Base-by-base conservation (phyloP, 768 basidiomycete species). In the Collybia mongolica region DNA sequence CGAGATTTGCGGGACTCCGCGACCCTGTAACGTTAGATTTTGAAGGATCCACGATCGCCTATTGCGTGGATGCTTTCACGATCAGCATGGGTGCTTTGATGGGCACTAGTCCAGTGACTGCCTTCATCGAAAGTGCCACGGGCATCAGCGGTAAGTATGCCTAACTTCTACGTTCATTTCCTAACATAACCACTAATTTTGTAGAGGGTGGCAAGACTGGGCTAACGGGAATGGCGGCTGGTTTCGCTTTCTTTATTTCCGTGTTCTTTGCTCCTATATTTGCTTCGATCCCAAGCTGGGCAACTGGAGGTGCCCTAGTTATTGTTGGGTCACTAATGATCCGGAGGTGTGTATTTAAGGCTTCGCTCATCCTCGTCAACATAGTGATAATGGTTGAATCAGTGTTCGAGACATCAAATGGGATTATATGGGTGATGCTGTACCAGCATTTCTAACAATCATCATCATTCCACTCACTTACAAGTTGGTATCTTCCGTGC, bases 301-400 rank as follows among this genome's bases (percentile, higher is more conserved):
- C 91, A 3, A 94, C 91, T 1, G 91, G 91, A 12, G 86, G 91
- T 49, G 90, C 90, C 0, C 72, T 94, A 29, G 81, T 90, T 38
- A 86, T 94, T 48, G 90, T 90, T 9, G 91, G 91, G n/a, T 87
- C 86, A 14, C 73, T 92, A 59, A 93, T 93, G 91, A 88, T 90
- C 66, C 80, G 87, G 62, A 92, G 90, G 82, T 83, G 53, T 18
- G 78, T 70, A n/a, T 11, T 51, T 18, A n/a, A 50, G 11, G 43
- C 17, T 39, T 7, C 24, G 20, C 39, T 41, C 12, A 32, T 18
- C 18, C 7, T 26, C 44, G 35, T 44, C 11, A 48, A 15, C 54
- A 29, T 24, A 46, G 29, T 20, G 39, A 15, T 52, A 26, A 26
- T 8, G 47, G 1, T 32, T 14, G 11, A 32, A 32, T 32, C 42